Base-by-base conservation (phyloP, 176 grass and related monocot species). In the Eragrostis curvula region DNA sequence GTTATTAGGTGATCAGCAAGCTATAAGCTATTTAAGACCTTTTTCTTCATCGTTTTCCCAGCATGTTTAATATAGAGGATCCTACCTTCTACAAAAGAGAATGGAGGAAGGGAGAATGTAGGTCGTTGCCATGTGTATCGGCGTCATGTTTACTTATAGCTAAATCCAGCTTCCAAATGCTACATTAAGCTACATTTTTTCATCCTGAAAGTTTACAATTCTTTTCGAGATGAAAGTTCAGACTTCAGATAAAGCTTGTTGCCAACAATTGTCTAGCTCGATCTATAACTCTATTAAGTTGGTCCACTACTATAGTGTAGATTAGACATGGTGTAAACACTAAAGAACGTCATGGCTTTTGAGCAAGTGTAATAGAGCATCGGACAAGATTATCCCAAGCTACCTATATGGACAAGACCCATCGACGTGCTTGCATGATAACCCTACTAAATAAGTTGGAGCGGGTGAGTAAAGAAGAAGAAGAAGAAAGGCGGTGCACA, bases 401-500 rank as follows among this genome's bases (percentile, higher is more conserved):
- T 24, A 58, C 47, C 4, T 12, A n/a, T 59, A 17, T 16, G 39
- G 32, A 39, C 15, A 65, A 65, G 14, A 18, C 24, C 28, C 25
- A 17, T 59, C n/a, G 7, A 40, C 7, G 30, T 39, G 30, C 8
- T 36, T 36, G 20, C 7, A 18, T 45, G 18, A 59, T 59, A 46
- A 70, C n/a, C 3, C 8, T 2, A 1, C 13, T 48, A 49, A 59
- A 25, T 59, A 59, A 59, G 8, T 9, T 3, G 23, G 55, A 3
- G 20, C 2, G 8, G 11, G 13, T 48, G 24, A 70, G 18, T 55
- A 59, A 81, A n/a, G 0, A 41, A 42, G 23, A 18, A n/a, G 14
- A 46, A 14, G 18, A 23, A 8, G 41, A 75, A 52, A 74, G 28
- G 74, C 68, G 82, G 51, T 50, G 83, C 79, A 86, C 87, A 85